Conservation (phyloP, 345 rosid genomes). For the Rhizophora apiculata region DNA sequence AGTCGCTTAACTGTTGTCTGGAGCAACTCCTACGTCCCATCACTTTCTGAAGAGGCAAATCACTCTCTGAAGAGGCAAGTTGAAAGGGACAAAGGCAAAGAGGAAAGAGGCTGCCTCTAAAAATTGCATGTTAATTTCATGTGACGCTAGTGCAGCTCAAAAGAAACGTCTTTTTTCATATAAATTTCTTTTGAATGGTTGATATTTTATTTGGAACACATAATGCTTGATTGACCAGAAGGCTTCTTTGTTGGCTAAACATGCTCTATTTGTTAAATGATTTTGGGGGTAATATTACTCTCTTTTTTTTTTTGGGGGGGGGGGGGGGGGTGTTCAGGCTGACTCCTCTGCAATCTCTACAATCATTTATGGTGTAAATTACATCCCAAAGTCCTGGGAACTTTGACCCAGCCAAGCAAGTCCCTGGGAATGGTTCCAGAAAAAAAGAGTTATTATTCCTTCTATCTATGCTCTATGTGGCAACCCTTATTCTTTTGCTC, state of each 20-base stretch:
- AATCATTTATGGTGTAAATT: slow-evolving; percentile 1
- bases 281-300: too few species aligned
- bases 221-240: neutral
- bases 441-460: neutral
- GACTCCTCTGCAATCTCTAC: neutral
- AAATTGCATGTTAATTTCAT: neutral
- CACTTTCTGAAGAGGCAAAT: slow-evolving; percentile 16
- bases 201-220: neutral
- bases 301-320: too few species aligned
- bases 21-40: neutral
- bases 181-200: neutral
- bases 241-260: neutral
- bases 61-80: slow-evolving; percentile 9
- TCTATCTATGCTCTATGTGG: neutral
- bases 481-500: neutral
- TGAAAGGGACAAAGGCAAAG: neutral
- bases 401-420: slow-evolving; percentile 1
- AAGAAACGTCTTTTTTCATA: neutral
- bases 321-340: neutral
- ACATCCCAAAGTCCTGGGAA: slow-evolving; percentile 19
- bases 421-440: neutral
- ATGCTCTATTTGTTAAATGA: neutral
- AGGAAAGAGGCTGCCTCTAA: neutral
- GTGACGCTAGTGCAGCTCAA: neutral
- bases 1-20: neutral